These are phyloP conservation scores for Dichotomocladium elegans DNA, from an alignment of 371 early-diverging fungal genomes.

Conservation along the genomic window DNA sequence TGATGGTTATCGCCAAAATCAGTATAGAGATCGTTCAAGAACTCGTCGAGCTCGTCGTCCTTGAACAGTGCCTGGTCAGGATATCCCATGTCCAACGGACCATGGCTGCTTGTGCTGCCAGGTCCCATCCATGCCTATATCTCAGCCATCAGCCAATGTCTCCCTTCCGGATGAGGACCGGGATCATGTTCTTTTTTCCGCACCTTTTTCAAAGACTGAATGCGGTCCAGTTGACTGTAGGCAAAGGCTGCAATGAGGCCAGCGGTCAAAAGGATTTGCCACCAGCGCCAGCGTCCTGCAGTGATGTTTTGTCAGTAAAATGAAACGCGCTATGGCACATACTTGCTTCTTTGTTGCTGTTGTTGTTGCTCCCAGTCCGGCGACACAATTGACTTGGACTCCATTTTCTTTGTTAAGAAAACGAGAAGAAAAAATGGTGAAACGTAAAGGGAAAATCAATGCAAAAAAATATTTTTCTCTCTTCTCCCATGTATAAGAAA, in stretches of 20 bases:
- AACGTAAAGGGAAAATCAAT: too few relatives aligned
- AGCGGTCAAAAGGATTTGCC: not conserved
- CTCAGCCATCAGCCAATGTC: not conserved
- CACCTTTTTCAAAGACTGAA: not conserved
- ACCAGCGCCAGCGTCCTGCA: conserved; percentile 2
- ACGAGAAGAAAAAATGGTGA: too few relatives aligned
- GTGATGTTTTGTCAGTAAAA: too few relatives aligned
- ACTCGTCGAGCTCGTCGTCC: not conserved
- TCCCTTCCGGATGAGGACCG: not conserved
- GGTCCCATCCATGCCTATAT: not conserved
- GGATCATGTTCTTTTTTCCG: not conserved
- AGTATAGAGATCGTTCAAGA: not conserved
- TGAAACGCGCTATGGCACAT: too few relatives aligned
- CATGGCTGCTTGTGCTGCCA: not conserved
- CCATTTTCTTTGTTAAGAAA: too few relatives aligned
- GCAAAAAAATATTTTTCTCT: too few relatives aligned
- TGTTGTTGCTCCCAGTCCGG: too few relatives aligned
- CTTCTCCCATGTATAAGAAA: too few relatives aligned
- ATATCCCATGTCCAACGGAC: not conserved
- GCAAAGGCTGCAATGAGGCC: not conserved
- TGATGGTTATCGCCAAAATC: not conserved
- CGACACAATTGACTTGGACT: too few relatives aligned
- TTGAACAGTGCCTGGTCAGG: not conserved
- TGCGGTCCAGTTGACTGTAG: not conserved
- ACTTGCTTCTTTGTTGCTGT: too few relatives aligned